These are phyloP conservation scores for Centella asiatica DNA, from an alignment of 129 eudicot species.

Conservation along the genomic window DNA sequence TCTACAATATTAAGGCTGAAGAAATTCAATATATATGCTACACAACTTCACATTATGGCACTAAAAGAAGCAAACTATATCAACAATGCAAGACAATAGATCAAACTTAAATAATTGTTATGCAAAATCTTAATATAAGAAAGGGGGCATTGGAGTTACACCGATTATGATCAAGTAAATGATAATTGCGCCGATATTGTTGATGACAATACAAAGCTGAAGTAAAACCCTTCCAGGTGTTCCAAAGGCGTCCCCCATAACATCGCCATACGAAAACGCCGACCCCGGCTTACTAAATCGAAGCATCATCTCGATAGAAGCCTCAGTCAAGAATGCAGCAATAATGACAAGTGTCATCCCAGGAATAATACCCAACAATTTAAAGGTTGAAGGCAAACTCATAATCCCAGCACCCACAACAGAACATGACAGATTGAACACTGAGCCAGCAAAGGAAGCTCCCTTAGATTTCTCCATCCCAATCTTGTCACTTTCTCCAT, in stretches of 20 bases:
- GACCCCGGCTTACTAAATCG: conserved; percentile 9
- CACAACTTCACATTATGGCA: not conserved
- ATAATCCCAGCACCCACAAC: conserved; percentile 14
- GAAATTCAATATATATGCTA: not conserved
- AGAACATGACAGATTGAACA: conserved; percentile 12
- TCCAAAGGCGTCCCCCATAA: conserved; percentile 10
- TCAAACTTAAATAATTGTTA: not conserved
- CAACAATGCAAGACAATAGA: not conserved
- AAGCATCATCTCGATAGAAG: conserved; percentile 12
- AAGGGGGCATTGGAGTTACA: not conserved
- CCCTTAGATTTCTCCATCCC: not conserved
- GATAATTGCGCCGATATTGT: conserved; percentile 9
- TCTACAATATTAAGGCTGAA: conserved; percentile 11
- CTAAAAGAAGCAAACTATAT: not conserved
- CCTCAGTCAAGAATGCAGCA: conserved; percentile 10
- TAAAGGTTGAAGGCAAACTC: conserved; percentile 9
- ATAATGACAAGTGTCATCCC: not conserved
- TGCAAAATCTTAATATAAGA: not conserved
- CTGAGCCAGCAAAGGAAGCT: conserved; percentile 11
- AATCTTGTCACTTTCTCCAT: not conserved
- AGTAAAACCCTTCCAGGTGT: conserved; percentile 5
- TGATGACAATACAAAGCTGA: conserved; percentile 8
- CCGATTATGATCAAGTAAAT: conserved; percentile 12
- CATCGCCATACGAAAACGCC: conserved; percentile 10
- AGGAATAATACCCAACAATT: conserved; percentile 10